Conservation (phyloP, 139 green algal species). For the Volvox reticuliferus region DNA sequence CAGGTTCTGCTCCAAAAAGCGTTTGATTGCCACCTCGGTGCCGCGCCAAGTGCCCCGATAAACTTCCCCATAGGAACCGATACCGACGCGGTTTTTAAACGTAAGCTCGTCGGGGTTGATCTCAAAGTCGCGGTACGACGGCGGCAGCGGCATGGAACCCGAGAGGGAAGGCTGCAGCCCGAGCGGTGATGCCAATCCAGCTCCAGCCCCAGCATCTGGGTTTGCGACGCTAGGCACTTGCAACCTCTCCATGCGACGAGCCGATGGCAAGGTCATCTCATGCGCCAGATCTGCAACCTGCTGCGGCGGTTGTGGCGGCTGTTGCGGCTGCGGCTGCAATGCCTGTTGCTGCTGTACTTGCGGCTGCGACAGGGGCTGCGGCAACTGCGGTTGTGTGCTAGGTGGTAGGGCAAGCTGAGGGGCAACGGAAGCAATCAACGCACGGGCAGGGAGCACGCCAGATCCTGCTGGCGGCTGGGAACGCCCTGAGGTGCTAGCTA, state of each 20-base stretch:
- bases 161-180: conserved; percentile 24
- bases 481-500: background rate
- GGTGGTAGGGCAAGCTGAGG: background rate
- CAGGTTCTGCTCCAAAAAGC: conserved; percentile 83
- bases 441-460: background rate
- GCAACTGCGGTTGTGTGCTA: background rate
- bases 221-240: background rate
- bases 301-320: conserved; percentile 16
- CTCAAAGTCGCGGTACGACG: conserved; percentile 68
- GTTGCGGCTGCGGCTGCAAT: background rate
- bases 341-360: background rate
- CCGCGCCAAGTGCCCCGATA: conserved; percentile 83
- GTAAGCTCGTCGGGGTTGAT: conserved; percentile 77
- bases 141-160: conserved; percentile 12
- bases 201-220: background rate
- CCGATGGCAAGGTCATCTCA: conserved; percentile 25
- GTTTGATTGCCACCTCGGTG: conserved; percentile 95
- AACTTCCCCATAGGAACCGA: conserved; percentile 77
- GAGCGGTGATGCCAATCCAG: background rate
- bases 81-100: conserved; percentile 80
- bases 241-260: background rate
- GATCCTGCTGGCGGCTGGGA: background rate
- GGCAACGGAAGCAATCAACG: background rate
- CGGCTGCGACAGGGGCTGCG: background rate
- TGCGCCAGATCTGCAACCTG: background rate